These are phyloP conservation scores for Letharia columbiana DNA, from an alignment of 495 filamentous ascomycete genomes.

Conservation along the genomic window DNA sequence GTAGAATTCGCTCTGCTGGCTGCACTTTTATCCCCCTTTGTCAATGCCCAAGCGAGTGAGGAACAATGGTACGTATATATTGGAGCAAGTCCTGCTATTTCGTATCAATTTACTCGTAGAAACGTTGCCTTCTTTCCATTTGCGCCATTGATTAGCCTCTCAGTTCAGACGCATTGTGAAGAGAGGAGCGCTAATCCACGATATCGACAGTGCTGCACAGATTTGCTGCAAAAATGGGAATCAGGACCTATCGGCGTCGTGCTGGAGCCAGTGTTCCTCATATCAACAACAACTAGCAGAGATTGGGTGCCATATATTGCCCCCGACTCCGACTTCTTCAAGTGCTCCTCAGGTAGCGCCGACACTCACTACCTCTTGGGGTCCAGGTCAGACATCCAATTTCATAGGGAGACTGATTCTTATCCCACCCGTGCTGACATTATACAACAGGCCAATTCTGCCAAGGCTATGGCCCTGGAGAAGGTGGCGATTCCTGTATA, in stretches of 20 bases:
- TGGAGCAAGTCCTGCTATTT: too few relatives aligned
- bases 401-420: not conserved
- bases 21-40: not conserved
- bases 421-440: not conserved
- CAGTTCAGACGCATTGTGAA: not conserved
- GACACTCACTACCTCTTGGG: not conserved
- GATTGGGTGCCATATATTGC: not conserved
- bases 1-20: not conserved
- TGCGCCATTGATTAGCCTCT: not conserved
- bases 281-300: not conserved
- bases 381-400: not conserved
- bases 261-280: constrained; percentile 1
- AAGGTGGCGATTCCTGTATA: constrained; percentile 1
- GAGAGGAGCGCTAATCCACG: not conserved
- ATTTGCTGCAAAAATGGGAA: not conserved
- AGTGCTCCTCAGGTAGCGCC: not conserved
- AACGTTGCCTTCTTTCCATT: too few relatives aligned
- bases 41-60: not conserved
- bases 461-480: not conserved
- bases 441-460: not conserved
- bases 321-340: not conserved
- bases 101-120: too few relatives aligned
- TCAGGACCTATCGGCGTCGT: not conserved
- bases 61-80: not conserved
- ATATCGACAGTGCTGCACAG: not conserved